These are phyloP conservation scores for Gentiana dahurica DNA, from an alignment of 257 asterid genomes.

Conservation along the genomic window DNA sequence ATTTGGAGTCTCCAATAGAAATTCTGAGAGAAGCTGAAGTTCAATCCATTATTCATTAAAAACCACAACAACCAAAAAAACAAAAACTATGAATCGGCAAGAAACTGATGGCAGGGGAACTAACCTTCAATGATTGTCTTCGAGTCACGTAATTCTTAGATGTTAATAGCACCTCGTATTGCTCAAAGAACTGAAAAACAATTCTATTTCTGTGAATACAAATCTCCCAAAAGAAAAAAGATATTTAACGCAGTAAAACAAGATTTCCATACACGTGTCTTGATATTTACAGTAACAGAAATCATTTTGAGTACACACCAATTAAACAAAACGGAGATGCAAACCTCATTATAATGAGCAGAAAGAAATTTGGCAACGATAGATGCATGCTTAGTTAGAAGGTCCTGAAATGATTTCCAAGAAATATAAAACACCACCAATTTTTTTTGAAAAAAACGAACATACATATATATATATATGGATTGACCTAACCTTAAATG, in stretches of 20 bases:
- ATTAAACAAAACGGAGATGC: conserved; percentile 13
- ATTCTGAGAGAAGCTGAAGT: conserved; percentile 86
- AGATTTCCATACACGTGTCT: background rate
- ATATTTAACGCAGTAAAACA: background rate
- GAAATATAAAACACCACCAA: conserved; percentile 9
- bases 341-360: conserved; percentile 67
- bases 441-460: background rate
- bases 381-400: conserved; percentile 68
- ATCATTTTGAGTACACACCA: background rate
- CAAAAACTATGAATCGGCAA: background rate
- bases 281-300: background rate
- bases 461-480: conserved; percentile 6
- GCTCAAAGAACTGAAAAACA: conserved; percentile 77
- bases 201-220: conserved; percentile 9
- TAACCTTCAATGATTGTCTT: conserved; percentile 97
- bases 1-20: conserved; percentile 88
- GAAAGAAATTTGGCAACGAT: conserved; percentile 73
- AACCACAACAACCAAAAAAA: conserved; percentile 16
- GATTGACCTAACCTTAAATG: conserved; percentile 69
- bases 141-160: conserved; percentile 87
- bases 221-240: background rate
- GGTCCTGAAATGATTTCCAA: conserved; percentile 48
- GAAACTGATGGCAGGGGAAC: conserved; percentile 19
- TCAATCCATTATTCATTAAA: conserved; percentile 18
- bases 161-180: conserved; percentile 69